A percentile compares a stretch with the other conserved stretches of the same genome.
Evolutionary conservation across 1,284 basidiomycete genomes (phyloP).

Genomic region (Austropuccinia psidii): DNA sequence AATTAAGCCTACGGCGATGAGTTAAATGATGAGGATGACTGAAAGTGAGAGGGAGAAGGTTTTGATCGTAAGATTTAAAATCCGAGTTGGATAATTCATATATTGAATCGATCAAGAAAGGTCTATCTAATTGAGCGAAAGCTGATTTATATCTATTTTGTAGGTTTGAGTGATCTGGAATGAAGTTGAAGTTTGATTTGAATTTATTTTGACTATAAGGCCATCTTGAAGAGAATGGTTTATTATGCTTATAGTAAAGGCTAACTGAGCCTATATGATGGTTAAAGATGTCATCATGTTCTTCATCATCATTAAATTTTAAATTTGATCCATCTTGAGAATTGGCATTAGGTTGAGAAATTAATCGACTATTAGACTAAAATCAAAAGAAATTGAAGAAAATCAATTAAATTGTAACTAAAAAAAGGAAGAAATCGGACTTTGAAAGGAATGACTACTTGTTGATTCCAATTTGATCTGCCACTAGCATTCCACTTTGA

Average conservation of each 20-base stretch:
- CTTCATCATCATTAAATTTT: constrained; percentile 22
- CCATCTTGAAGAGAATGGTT: constrained; percentile 31
- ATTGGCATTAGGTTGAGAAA: constrained; percentile 22
- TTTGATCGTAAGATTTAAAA: constrained; percentile 39
- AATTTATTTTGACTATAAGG: constrained; percentile 7
- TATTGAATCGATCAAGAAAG: constrained; percentile 41
- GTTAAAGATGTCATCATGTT: constrained; percentile 1
- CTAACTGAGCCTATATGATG: neutral
- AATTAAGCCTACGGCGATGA: constrained; percentile 6
- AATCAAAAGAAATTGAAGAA: neutral
- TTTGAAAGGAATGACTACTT: constrained; percentile 6
- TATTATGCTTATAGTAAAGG: constrained; percentile 18
- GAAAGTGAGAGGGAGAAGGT: constrained; percentile 30
- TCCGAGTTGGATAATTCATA: constrained; percentile 46
- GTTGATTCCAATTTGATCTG: constrained; percentile 33
- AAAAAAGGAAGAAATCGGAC: neutral
- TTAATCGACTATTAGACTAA: constrained; percentile 20
- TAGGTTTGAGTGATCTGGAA: neutral
- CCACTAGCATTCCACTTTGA: constrained; percentile 34
- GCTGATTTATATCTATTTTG: constrained; percentile 22
- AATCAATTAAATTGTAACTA: neutral
- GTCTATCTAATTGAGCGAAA: neutral
- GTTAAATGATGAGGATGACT: constrained; percentile 12
- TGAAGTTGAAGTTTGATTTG: neutral
- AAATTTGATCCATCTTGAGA: constrained; percentile 18